Evolutionary conservation across 768 basidiomycete genomes (phyloP).

Genomic region (Phylloporus sp.): DNA sequence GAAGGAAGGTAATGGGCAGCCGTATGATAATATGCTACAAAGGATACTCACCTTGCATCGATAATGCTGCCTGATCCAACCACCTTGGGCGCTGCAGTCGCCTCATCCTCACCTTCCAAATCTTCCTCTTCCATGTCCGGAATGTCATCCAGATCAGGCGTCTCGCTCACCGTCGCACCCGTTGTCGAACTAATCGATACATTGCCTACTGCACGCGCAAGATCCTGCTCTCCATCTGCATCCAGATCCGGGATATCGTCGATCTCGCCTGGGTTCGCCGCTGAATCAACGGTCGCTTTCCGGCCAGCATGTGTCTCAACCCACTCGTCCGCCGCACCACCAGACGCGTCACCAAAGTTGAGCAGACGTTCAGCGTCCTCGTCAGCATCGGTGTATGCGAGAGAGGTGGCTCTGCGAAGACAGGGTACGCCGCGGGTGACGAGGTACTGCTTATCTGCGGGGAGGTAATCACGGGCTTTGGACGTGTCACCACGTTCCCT

Average conservation of each 20-base stretch:
- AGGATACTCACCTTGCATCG: slow-evolving; percentile 46
- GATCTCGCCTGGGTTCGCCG: slow-evolving; percentile 60
- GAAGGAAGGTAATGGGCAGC: background rate
- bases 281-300: slow-evolving; percentile 47
- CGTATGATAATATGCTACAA: background rate
- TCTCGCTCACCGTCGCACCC: slow-evolving; percentile 43
- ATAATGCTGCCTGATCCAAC: slow-evolving; percentile 33
- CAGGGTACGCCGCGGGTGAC: slow-evolving; percentile 96
- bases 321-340: slow-evolving; percentile 81
- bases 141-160: slow-evolving; percentile 95
- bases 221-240: slow-evolving; percentile 56
- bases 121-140: slow-evolving; percentile 99
- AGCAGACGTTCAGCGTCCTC: slow-evolving; percentile 94
- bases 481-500: slow-evolving; percentile 93
- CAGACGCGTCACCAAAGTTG: slow-evolving; percentile 67
- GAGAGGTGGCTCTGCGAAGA: slow-evolving; percentile 85
- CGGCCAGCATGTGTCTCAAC: slow-evolving; percentile 95
- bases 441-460: slow-evolving; percentile 93
- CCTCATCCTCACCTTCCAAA: slow-evolving; percentile 83
- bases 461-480: slow-evolving; percentile 89
- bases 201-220: slow-evolving; percentile 42
- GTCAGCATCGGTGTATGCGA: slow-evolving; percentile 93
- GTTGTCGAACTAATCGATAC: slow-evolving; percentile 41
- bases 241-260: slow-evolving; percentile 89
- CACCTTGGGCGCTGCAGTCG: slow-evolving; percentile 61